Base-by-base conservation (phyloP, 2,329 filamentous ascomycete genomes). In the Fusarium sacchari region DNA sequence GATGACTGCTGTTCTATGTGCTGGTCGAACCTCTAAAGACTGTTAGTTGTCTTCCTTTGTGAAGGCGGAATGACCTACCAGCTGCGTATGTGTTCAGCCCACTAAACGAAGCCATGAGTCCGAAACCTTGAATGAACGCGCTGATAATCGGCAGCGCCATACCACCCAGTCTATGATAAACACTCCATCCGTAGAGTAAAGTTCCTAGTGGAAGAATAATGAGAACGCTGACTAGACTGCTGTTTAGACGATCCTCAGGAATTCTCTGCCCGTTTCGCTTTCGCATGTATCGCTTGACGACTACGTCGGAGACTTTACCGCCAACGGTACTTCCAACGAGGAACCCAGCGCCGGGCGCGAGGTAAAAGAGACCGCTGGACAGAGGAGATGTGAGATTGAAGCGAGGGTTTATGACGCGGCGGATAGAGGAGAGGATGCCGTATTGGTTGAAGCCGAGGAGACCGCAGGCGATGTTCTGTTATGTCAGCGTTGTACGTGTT, bases 391-490 rank as follows among this genome's bases (percentile, higher is more conserved):
- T 87, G 17, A 93, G 85, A 58, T 90, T 79, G 82, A 93, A 93
- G n/a, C 91, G 88, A 3, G 91, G 91, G 72, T 93, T 93, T 24
- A 93, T 83, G 5, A 93, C 87, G 72, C 91, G 91, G 22, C 91
- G 88, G 50, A 93, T 91, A 0, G 88, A 88, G 0, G 89, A 91
- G 5, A 91, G 83, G 0, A 91, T 82, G 4, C 84, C 85, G 77
- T 92, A 92, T 40, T 81, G 79, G 52, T 78, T 79, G 53, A 77
- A 79, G 3, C 67, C 69, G 18, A 76, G 40, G 20, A 78, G 46
- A 32, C 78, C 78, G 15, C 78, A 79, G 6, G 76, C 64, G 11
- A 79, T 42, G n/a, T 79, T 78, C 76, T 78, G 18, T 2, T 0
- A 5, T 30, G 24, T 76, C 0, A 47, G 42, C 7, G 28, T 3